Percentiles rank a stretch among this genome's conserved stretches.
These are phyloP conservation scores for Smittium culicis DNA, from an alignment of 371 early-diverging fungal genomes.

Conservation along the genomic window DNA sequence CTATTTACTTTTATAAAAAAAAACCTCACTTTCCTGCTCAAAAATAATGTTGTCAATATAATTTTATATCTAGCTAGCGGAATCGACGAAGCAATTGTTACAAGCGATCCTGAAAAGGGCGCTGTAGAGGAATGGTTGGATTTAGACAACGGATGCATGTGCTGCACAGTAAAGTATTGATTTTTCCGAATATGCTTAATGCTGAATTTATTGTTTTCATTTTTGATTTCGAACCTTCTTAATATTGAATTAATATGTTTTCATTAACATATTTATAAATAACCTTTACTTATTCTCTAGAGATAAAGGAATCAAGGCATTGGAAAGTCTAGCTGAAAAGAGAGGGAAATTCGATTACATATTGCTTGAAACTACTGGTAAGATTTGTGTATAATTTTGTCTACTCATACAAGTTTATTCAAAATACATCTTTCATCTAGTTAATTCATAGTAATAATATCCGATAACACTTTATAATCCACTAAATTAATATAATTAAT, in stretches of 20 bases:
- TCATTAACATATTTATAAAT: background rate
- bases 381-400: slow-evolving; percentile 7
- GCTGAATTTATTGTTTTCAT: no score
- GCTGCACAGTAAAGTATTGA: slow-evolving; percentile 76
- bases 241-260: no score
- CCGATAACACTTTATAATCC: background rate
- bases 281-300: slow-evolving; percentile 9
- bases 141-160: slow-evolving; percentile 88
- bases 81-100: slow-evolving; percentile 82
- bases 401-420: no score
- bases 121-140: slow-evolving; percentile 93
- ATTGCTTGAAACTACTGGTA: slow-evolving; percentile 79
- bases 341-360: slow-evolving; percentile 89
- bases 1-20: background rate
- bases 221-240: no score
- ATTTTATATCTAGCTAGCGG: slow-evolving; percentile 36
- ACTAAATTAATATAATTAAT: background rate
- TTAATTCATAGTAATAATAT: background rate
- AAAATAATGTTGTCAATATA: background rate
- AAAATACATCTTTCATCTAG: no score
- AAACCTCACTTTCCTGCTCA: background rate
- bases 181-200: slow-evolving; percentile 2
- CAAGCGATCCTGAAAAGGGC: slow-evolving; percentile 57
- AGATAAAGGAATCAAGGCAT: slow-evolving; percentile 85
- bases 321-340: slow-evolving; percentile 82